Conservation (phyloP, 1,284 basidiomycete species). For the Ustilago curta region DNA sequence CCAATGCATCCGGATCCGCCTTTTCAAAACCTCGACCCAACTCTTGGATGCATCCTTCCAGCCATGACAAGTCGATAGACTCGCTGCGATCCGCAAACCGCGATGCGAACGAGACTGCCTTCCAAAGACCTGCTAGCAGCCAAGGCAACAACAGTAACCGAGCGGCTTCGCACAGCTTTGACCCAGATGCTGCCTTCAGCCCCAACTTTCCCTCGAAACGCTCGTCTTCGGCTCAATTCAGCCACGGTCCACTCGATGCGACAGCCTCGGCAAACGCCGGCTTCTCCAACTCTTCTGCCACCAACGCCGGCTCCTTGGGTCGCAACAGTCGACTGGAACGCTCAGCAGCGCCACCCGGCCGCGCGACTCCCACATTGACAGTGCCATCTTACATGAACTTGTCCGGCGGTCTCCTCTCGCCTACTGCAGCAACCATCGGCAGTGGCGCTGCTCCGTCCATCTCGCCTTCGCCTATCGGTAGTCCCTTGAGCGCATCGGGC, state of each 20-base stretch:
- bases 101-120: slow-evolving; percentile 9
- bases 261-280: slow-evolving; percentile 1
- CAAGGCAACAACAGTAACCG: slow-evolving; percentile 23
- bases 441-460: slow-evolving; percentile 19
- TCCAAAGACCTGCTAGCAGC: slow-evolving; percentile 36
- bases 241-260: slow-evolving; percentile 15
- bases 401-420: slow-evolving; percentile 49
- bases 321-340: slow-evolving; percentile 9
- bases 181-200: slow-evolving; percentile 15
- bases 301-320: slow-evolving; percentile 12
- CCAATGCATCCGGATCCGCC: slow-evolving; percentile 9
- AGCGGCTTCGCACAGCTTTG: neutral
- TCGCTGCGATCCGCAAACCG: slow-evolving; percentile 4
- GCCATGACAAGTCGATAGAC: slow-evolving; percentile 12
- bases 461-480: slow-evolving; percentile 36
- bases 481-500: slow-evolving; percentile 28
- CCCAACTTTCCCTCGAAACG: slow-evolving; percentile 13
- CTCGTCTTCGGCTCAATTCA: slow-evolving; percentile 20
- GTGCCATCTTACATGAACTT: slow-evolving; percentile 45
- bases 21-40: slow-evolving; percentile 29
- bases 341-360: slow-evolving; percentile 15
- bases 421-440: slow-evolving; percentile 49
- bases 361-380: slow-evolving; percentile 32
- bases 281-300: slow-evolving; percentile 18
- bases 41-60: slow-evolving; percentile 47